Conservation (phyloP, 2,329 filamentous ascomycete species). For the Annulohypoxylon truncatum region DNA sequence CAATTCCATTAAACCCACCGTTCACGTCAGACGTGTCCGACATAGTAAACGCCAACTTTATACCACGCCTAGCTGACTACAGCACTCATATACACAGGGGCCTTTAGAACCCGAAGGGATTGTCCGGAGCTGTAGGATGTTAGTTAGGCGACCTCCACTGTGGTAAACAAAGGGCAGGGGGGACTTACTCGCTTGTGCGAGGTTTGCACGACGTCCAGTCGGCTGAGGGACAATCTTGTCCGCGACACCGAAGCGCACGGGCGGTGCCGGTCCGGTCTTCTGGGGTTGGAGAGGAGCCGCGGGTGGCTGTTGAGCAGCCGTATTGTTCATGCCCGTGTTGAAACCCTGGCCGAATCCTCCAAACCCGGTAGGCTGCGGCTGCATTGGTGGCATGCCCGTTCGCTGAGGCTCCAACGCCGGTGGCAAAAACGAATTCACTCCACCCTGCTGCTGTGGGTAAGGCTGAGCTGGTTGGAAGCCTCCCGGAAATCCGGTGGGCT, state of each 20-base stretch:
- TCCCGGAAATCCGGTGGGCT: constrained; percentile 71
- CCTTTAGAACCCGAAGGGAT: constrained; percentile 63
- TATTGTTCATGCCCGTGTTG: constrained; percentile 61
- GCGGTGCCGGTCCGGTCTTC: constrained; percentile 86
- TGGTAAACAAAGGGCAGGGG: not conserved
- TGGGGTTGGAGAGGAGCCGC: constrained; percentile 76
- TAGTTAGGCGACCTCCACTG: constrained; percentile 34
- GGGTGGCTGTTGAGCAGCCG: constrained; percentile 67
- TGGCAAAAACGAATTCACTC: constrained; percentile 69
- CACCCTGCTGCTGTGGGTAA: constrained; percentile 64
- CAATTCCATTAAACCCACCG: constrained; percentile 7
- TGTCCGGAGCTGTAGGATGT: constrained; percentile 59
- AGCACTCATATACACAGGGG: not conserved
- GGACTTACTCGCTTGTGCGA: constrained; percentile 94
- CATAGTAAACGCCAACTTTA: not conserved
- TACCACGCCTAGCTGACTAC: not conserved
- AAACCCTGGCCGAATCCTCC: constrained; percentile 59
- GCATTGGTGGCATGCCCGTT: constrained; percentile 61
- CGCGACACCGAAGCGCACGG: constrained; percentile 87
- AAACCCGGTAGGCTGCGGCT: constrained; percentile 60
- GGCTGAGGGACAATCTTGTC: constrained; percentile 87
- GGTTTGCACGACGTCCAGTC: constrained; percentile 89
- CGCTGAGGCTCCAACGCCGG: constrained; percentile 70
- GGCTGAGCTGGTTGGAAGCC: constrained; percentile 53
- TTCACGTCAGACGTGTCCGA: not conserved